These are phyloP conservation scores for Phytophthora meadii DNA, from an alignment of 352 stramenopile species.

Conservation along the genomic window DNA sequence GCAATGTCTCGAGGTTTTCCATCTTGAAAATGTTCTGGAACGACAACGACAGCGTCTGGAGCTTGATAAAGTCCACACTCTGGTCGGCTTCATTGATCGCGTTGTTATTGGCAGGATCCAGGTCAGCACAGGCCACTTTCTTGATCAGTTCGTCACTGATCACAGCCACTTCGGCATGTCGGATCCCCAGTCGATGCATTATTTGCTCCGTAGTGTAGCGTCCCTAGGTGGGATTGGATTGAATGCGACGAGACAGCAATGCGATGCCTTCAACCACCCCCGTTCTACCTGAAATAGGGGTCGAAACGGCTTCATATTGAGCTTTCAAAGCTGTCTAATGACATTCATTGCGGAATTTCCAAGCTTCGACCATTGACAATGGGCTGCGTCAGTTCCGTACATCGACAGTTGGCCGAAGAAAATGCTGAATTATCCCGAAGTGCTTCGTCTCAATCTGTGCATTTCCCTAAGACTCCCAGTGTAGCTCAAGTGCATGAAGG, in stretches of 20 bases:
- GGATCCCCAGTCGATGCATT: slow-evolving; percentile 81
- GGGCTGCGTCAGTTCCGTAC: slow-evolving; percentile 46
- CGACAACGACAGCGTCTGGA: slow-evolving; percentile 86
- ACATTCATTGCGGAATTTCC: slow-evolving; percentile 30
- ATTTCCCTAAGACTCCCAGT: slow-evolving; percentile 42
- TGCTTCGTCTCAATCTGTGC: slow-evolving; percentile 15
- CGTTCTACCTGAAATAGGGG: slow-evolving; percentile 23
- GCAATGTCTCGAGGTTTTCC: slow-evolving; percentile 93
- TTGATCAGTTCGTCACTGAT: slow-evolving; percentile 86
- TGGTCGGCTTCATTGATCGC: slow-evolving; percentile 70
- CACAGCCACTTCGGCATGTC: slow-evolving; percentile 78
- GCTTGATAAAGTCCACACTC: slow-evolving; percentile 77
- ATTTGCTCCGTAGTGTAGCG: not conserved
- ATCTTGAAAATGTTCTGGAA: slow-evolving; percentile 95
- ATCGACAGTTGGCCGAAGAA: slow-evolving; percentile 27
- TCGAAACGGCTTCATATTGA: slow-evolving; percentile 28
- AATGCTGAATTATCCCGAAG: slow-evolving; percentile 14
- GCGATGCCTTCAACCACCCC: slow-evolving; percentile 20
- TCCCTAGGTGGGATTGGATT: slow-evolving; percentile 13
- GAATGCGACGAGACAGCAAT: slow-evolving; percentile 31
- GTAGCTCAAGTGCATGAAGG: slow-evolving; percentile 50
- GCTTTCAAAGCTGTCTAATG: not conserved
- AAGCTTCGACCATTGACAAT: slow-evolving; percentile 21
- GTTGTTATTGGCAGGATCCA: slow-evolving; percentile 74
- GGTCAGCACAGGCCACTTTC: slow-evolving; percentile 61